A percentile compares a stretch with the other conserved stretches of the same genome.
phyloP scores from a whole-genome alignment of 805 yeast species.

The Metschnikowia proteae region DNA sequence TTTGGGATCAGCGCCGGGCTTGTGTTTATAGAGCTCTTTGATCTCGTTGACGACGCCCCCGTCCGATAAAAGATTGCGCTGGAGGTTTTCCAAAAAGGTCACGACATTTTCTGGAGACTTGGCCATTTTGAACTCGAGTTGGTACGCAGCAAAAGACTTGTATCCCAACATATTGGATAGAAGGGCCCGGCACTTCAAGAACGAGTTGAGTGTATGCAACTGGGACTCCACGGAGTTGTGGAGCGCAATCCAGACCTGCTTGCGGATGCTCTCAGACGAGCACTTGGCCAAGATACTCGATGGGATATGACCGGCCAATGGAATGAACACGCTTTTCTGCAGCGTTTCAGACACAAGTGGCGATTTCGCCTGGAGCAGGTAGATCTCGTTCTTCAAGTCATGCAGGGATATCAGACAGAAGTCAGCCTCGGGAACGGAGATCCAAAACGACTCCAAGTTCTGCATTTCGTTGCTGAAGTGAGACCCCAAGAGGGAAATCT shows the following conservation, averaged over 20 bases:
- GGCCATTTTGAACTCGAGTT: slow-evolving; percentile 87
- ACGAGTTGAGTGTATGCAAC: slow-evolving; percentile 50
- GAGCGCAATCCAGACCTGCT: slow-evolving; percentile 68
- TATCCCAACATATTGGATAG: slow-evolving; percentile 74
- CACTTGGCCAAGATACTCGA: slow-evolving; percentile 61
- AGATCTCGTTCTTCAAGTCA: slow-evolving; percentile 24
- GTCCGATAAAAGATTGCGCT: slow-evolving; percentile 39
- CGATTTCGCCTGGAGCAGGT: slow-evolving; percentile 24
- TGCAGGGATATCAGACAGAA: slow-evolving; percentile 25
- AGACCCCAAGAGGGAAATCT: slow-evolving; percentile 78
- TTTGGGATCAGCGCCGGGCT: slow-evolving; percentile 13
- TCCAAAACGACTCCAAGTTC: slow-evolving; percentile 32
- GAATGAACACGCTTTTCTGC: slow-evolving; percentile 19
- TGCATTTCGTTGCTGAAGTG: slow-evolving; percentile 56
- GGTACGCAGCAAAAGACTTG: slow-evolving; percentile 70
- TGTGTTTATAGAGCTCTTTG: slow-evolving; percentile 38
- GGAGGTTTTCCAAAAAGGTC: slow-evolving; percentile 61
- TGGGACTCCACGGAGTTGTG: slow-evolving; percentile 66
- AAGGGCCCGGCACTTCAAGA: slow-evolving; percentile 63
- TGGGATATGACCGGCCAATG: slow-evolving; percentile 57
- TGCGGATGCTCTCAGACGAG: slow-evolving; percentile 53
- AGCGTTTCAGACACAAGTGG: slow-evolving; percentile 9
- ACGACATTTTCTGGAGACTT: slow-evolving; percentile 70
- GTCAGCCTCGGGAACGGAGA: slow-evolving; percentile 30
- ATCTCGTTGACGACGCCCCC: slow-evolving; percentile 58